These are phyloP conservation scores for Naganishia cerealis DNA, from an alignment of 1,284 basidiomycete species.

Conservation along the genomic window DNA sequence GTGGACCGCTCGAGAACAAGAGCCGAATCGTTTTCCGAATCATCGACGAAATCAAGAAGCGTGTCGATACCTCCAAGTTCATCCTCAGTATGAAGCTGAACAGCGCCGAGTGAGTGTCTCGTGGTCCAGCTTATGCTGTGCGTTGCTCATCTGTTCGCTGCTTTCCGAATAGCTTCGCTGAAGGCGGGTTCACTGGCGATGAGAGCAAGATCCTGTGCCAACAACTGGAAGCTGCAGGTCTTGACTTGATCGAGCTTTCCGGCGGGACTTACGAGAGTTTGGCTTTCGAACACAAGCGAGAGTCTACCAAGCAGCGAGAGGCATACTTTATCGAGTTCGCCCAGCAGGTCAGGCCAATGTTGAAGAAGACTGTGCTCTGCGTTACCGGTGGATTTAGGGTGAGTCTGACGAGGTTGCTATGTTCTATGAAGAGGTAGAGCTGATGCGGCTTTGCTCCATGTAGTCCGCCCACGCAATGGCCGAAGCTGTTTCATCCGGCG, in stretches of 20 bases:
- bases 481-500: constrained; percentile 47
- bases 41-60: constrained; percentile 49
- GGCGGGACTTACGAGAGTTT: constrained; percentile 57
- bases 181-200: constrained; percentile 45
- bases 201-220: constrained; percentile 57
- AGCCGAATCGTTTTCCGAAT: constrained; percentile 52
- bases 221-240: constrained; percentile 55
- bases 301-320: constrained; percentile 53
- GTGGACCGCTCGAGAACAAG: constrained; percentile 55
- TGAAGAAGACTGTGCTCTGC: constrained; percentile 53
- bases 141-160: not conserved
- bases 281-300: constrained; percentile 48
- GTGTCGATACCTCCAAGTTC: constrained; percentile 52
- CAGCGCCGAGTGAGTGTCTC: constrained; percentile 44
- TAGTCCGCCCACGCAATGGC: constrained; percentile 54
- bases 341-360: constrained; percentile 38
- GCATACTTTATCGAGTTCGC: constrained; percentile 52
- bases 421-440: not conserved
- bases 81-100: constrained; percentile 59
- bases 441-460: no score
- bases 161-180: constrained; percentile 48
- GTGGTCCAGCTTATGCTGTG: constrained; percentile 35
- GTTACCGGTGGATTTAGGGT: constrained; percentile 60
- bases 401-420: not conserved
- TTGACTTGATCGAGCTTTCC: constrained; percentile 58